Conservation (phyloP, 148 eudicot species). For the Amaranthus palmeri region DNA sequence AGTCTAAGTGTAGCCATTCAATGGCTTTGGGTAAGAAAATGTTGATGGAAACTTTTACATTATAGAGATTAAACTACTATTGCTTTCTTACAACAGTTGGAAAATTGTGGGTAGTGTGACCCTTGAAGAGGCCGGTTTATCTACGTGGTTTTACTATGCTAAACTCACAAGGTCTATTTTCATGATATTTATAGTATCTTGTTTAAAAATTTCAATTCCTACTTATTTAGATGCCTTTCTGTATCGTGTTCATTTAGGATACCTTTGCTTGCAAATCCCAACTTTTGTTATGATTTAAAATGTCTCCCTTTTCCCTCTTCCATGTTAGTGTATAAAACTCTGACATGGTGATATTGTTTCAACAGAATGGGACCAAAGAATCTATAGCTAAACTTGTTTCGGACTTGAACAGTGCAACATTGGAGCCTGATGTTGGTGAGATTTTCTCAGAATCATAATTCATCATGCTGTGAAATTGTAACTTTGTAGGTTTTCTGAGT, state of each 20-base stretch:
- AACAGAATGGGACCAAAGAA: constrained; percentile 88
- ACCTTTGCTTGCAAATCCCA: not conserved
- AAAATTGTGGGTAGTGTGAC: not conserved
- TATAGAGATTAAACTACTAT: not conserved
- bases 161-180: not conserved
- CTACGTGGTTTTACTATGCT: not conserved
- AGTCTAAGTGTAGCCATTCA: no score
- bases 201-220: not conserved
- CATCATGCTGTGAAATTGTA: not conserved
- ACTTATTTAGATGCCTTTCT: not conserved
- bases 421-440: constrained; percentile 98
- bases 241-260: not conserved
- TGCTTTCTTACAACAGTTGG: not conserved
- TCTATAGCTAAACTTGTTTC: constrained; percentile 80
- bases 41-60: not conserved
- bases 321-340: not conserved
- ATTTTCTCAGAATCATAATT: constrained; percentile 15
- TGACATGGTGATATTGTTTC: not conserved
- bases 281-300: not conserved
- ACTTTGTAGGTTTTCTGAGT: not conserved
- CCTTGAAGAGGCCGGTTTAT: not conserved
- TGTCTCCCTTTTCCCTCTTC: not conserved
- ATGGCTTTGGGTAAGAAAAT: no score
- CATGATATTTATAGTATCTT: not conserved
- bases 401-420: constrained; percentile 74